Percentiles rank a stretch among this genome's conserved stretches.
Conservation (phyloP, 305 asterid species). For the Fraxinus albicans region DNA sequence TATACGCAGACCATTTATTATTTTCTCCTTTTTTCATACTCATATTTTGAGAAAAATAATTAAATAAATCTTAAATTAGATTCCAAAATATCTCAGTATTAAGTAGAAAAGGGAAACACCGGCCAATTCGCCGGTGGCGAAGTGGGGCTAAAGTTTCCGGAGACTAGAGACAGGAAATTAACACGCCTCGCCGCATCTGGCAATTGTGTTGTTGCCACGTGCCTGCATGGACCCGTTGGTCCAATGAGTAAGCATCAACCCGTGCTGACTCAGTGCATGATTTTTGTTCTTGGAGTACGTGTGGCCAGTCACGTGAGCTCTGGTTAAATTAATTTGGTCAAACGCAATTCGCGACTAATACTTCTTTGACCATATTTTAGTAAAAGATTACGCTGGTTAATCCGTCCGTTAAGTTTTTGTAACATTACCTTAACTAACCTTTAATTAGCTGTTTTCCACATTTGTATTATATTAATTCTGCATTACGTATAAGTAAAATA, state of each 20-base stretch:
- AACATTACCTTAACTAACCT: background rate
- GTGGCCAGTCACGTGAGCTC: conserved; percentile 81
- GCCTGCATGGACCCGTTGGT: conserved; percentile 41
- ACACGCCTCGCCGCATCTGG: conserved; percentile 51
- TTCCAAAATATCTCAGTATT: conserved; percentile 28
- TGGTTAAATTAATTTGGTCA: conserved; percentile 61
- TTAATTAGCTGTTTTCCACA: background rate
- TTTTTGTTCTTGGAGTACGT: conserved; percentile 53
- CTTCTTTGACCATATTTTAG: conserved; percentile 39
- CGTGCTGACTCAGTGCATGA: conserved; percentile 50
- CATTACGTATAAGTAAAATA: too few relatives aligned
- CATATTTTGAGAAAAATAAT: background rate
- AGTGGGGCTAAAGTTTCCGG: conserved; percentile 37
- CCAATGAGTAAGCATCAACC: conserved; percentile 50
- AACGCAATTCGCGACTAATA: conserved; percentile 27
- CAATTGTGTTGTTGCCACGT: conserved; percentile 32
- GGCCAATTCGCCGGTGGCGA: conserved; percentile 31
- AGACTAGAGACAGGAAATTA: background rate
- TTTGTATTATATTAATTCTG: background rate
- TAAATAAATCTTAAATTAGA: conserved; percentile 10
- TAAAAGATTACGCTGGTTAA: background rate
- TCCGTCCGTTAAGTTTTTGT: background rate
- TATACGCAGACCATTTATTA: conserved; percentile 14
- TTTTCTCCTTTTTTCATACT: conserved; percentile 1
- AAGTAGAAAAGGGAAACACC: background rate